These are phyloP conservation scores for Amanita brunnescens DNA, from an alignment of 768 basidiomycete species.

Conservation along the genomic window DNA sequence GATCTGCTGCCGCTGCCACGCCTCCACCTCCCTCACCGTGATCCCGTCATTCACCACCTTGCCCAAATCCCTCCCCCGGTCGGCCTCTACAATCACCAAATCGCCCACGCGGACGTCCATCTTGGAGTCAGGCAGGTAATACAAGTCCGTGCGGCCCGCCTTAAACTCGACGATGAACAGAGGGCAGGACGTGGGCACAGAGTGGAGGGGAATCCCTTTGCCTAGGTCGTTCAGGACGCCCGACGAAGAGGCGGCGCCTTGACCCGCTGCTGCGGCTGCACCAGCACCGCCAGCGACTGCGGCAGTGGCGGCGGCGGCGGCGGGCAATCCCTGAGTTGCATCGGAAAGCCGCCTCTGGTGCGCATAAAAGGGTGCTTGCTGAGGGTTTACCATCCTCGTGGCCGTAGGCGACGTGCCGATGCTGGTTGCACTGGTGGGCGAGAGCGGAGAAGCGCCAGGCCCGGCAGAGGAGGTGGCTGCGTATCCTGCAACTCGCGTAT, in stretches of 20 bases:
- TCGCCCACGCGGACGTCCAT: conserved; percentile 72
- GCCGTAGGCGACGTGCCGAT: conserved; percentile 38
- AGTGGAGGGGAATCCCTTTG: conserved; percentile 78
- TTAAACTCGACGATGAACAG: conserved; percentile 98
- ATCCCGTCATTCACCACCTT: conserved; percentile 89
- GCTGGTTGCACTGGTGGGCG: conserved; percentile 2
- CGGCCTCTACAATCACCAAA: conserved; percentile 93
- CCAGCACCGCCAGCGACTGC: not conserved
- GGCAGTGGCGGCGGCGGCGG: conserved; percentile 15
- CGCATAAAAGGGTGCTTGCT: conserved; percentile 37
- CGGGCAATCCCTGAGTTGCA: conserved; percentile 16
- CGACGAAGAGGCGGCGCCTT: not conserved
- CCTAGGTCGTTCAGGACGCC: conserved; percentile 53
- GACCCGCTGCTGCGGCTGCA: not conserved
- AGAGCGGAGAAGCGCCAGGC: not conserved
- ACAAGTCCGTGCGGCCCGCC: conserved; percentile 90
- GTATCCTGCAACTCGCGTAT: conserved; percentile 34
- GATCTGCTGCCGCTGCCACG: conserved; percentile 76
- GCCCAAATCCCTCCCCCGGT: conserved; percentile 88
- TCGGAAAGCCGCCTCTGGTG: conserved; percentile 35
- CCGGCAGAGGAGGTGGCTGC: not conserved
- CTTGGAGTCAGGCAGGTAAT: conserved; percentile 71
- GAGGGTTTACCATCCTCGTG: conserved; percentile 32
- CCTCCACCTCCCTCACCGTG: conserved; percentile 83
- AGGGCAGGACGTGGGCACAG: conserved; percentile 79